These are phyloP conservation scores for Mycena sanguinolenta DNA, from an alignment of 768 basidiomycete genomes.

Conservation along the genomic window DNA sequence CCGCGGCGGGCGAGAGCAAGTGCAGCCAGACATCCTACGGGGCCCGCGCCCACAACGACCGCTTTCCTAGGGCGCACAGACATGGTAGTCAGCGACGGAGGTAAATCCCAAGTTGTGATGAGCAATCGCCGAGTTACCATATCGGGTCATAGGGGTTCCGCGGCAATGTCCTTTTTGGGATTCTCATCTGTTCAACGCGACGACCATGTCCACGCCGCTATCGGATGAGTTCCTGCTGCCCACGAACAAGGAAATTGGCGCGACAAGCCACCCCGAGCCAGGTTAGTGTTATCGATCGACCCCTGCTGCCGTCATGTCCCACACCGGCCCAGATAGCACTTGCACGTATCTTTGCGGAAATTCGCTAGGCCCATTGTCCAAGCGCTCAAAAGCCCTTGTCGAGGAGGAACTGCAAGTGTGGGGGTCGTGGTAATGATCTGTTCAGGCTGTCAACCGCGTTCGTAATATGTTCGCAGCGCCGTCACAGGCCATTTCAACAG, in stretches of 20 bases:
- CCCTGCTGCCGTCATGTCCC: slow-evolving; percentile 4
- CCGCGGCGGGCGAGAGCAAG: slow-evolving; percentile 88
- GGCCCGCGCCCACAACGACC: slow-evolving; percentile 89
- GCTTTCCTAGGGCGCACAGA: slow-evolving; percentile 45
- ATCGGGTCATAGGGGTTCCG: background rate
- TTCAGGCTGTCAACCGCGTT: slow-evolving; percentile 30
- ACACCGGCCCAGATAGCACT: slow-evolving; percentile 54
- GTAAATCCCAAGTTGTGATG: background rate
- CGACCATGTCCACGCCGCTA: slow-evolving; percentile 51
- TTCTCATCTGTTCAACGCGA: slow-evolving; percentile 10
- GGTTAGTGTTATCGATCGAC: slow-evolving; percentile 46
- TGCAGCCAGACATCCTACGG: slow-evolving; percentile 94
- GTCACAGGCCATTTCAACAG: slow-evolving; percentile 87
- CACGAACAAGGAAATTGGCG: slow-evolving; percentile 64
- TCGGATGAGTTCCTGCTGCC: slow-evolving; percentile 71
- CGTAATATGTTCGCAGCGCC: slow-evolving; percentile 63
- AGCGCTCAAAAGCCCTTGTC: slow-evolving; percentile 77
- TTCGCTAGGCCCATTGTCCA: slow-evolving; percentile 88
- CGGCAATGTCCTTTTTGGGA: slow-evolving; percentile 16
- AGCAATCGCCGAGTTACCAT: background rate
- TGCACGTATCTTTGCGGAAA: slow-evolving; percentile 96
- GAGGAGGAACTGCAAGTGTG: slow-evolving; percentile 89
- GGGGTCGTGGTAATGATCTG: slow-evolving; percentile 71
- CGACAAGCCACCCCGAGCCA: slow-evolving; percentile 52
- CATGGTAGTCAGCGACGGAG: slow-evolving; percentile 5